Conservation (phyloP, 2,329 filamentous ascomycete species). For the Hortaea werneckii region DNA sequence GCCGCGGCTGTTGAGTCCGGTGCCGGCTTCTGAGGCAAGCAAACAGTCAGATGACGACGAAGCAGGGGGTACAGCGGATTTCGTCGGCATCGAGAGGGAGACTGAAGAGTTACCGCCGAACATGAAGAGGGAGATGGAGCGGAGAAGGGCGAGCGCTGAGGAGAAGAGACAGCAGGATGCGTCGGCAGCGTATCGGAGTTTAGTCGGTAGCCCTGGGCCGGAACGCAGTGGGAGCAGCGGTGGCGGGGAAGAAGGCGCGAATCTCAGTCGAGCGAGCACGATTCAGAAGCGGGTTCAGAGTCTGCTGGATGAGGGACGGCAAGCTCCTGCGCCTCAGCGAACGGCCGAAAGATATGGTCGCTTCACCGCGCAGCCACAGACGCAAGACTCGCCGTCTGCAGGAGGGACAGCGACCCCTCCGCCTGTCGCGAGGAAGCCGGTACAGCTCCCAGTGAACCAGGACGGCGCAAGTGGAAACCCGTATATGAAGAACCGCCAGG, state of each 20-base stretch:
- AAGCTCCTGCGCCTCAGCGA: slow-evolving; percentile 47
- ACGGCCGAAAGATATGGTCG: slow-evolving; percentile 86
- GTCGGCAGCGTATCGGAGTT: slow-evolving; percentile 75
- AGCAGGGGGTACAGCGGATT: too few relatives aligned
- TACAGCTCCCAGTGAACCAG: not conserved
- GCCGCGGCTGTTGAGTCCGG: slow-evolving; percentile 49
- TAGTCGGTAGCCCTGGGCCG: slow-evolving; percentile 34
- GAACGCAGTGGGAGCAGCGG: slow-evolving; percentile 43
- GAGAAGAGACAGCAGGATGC: slow-evolving; percentile 82
- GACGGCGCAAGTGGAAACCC: slow-evolving; percentile 14
- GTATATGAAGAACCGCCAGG: slow-evolving; percentile 2
- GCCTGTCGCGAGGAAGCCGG: slow-evolving; percentile 17
- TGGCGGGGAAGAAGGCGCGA: slow-evolving; percentile 41
- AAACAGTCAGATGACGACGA: too few relatives aligned
- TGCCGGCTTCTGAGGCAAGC: slow-evolving; percentile 58
- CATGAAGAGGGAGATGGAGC: slow-evolving; percentile 80
- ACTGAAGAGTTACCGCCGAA: slow-evolving; percentile 71
- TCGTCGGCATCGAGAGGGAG: slow-evolving; percentile 36
- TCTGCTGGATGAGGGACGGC: slow-evolving; percentile 65
- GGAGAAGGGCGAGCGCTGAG: slow-evolving; percentile 70
- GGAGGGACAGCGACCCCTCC: slow-evolving; percentile 9
- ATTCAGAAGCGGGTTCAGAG: slow-evolving; percentile 89
- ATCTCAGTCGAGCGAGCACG: slow-evolving; percentile 58
- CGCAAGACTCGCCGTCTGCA: slow-evolving; percentile 4
- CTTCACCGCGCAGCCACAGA: slow-evolving; percentile 52